These are phyloP conservation scores for Fusarium paranaense DNA, from an alignment of 2,329 filamentous ascomycete species.

Conservation along the genomic window DNA sequence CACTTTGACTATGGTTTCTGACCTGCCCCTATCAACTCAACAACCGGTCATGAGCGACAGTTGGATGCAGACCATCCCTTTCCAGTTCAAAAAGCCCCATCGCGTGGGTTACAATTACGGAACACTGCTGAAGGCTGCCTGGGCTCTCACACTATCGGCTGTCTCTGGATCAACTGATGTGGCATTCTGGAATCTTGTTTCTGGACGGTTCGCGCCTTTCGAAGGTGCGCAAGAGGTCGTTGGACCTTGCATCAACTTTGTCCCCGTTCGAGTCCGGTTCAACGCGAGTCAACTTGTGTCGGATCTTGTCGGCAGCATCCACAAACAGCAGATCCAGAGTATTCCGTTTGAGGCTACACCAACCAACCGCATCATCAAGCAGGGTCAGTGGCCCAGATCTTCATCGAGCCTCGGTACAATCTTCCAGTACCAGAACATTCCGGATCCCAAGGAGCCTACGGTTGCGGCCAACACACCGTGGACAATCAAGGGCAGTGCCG, in stretches of 20 bases:
- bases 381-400: neutral
- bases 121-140: neutral
- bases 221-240: neutral
- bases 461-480: neutral
- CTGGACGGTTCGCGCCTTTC: neutral
- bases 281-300: neutral
- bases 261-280: neutral
- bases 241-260: neutral
- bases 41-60: neutral
- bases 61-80: neutral
- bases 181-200: neutral
- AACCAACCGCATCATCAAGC: neutral
- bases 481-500: neutral
- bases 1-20: neutral
- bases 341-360: neutral
- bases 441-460: neutral
- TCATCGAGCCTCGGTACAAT: neutral
- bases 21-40: neutral
- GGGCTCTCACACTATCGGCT: neutral
- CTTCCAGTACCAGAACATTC: neutral
- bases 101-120: neutral
- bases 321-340: neutral
- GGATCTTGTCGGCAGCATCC: neutral
- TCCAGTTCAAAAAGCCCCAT: neutral
- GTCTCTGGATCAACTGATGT: neutral